Conservation (phyloP, 129 eudicot species). For the Cynara cardunculus region DNA sequence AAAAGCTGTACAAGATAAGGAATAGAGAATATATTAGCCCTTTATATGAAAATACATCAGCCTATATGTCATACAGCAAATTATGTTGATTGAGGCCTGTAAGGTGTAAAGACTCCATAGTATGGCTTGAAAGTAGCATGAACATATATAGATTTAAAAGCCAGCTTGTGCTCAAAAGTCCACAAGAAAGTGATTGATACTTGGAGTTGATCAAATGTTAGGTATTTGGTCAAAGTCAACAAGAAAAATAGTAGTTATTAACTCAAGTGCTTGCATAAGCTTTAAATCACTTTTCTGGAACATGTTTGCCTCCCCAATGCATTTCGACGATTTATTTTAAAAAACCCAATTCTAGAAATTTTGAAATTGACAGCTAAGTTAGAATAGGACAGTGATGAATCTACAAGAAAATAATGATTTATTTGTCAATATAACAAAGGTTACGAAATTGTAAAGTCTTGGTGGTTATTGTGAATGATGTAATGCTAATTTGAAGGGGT, state of each 20-base stretch:
- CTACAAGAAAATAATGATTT: not conserved
- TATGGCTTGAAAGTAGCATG: conserved; percentile 22
- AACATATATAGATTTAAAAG: conserved; percentile 8
- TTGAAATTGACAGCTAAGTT: conserved; percentile 3
- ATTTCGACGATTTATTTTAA: not conserved
- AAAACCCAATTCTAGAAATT: conserved; percentile 9
- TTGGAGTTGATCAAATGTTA: conserved; percentile 24
- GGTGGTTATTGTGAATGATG: not conserved
- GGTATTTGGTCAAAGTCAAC: conserved; percentile 36
- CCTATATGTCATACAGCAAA: conserved; percentile 21
- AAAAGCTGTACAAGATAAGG: not conserved
- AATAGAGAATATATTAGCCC: not conserved
- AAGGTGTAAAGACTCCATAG: conserved; percentile 14
- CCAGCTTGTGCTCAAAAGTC: conserved; percentile 28
- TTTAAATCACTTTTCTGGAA: conserved; percentile 17
- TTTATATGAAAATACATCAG: conserved; percentile 14
- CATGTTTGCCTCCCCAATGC: conserved; percentile 7
- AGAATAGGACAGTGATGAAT: conserved; percentile 1
- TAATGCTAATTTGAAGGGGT: not conserved
- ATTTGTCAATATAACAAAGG: not conserved
- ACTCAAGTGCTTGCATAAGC: conserved; percentile 20
- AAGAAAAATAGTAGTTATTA: conserved; percentile 6
- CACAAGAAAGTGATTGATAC: conserved; percentile 28
- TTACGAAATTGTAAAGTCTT: not conserved
- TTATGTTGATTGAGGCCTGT: not conserved